Conservation (phyloP, 2,329 filamentous ascomycete genomes). For the Shiraia sp. region DNA sequence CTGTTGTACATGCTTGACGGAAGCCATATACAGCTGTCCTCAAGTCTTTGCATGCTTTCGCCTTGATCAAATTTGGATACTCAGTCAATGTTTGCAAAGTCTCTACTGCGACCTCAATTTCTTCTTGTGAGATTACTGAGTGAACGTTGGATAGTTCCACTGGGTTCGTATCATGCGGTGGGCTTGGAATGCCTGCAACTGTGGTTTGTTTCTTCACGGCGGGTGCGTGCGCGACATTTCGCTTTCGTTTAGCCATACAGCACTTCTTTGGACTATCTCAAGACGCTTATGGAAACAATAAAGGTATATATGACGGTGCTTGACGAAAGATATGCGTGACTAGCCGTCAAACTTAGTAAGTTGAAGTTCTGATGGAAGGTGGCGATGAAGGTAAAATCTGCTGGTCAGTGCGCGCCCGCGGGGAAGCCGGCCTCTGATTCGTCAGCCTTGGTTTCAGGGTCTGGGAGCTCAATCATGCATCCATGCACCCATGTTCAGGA, state of each 20-base stretch:
- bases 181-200: slow-evolving; percentile 24
- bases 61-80: slow-evolving; percentile 67
- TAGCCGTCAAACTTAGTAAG: too few relatives aligned
- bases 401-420: too few relatives aligned
- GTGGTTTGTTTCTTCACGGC: slow-evolving; percentile 27
- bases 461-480: too few relatives aligned
- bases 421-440: too few relatives aligned
- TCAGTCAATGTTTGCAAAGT: slow-evolving; percentile 62
- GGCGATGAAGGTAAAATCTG: too few relatives aligned
- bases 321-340: too few relatives aligned
- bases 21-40: slow-evolving; percentile 71
- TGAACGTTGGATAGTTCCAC: slow-evolving; percentile 56
- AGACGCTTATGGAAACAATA: neutral
- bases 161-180: slow-evolving; percentile 26
- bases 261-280: neutral
- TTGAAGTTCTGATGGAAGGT: too few relatives aligned
- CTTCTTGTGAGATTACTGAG: slow-evolving; percentile 63
- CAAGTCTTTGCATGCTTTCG: slow-evolving; percentile 68
- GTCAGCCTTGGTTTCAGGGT: neutral
- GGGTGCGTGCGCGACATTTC: slow-evolving; percentile 22
- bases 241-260: slow-evolving; percentile 36
- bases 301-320: too few relatives aligned
- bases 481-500: too few relatives aligned
- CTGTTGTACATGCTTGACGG: slow-evolving; percentile 69
- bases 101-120: slow-evolving; percentile 69